These are phyloP conservation scores for Dryadomyces sulphureus DNA, from an alignment of 2,329 filamentous ascomycete species.

Conservation along the genomic window DNA sequence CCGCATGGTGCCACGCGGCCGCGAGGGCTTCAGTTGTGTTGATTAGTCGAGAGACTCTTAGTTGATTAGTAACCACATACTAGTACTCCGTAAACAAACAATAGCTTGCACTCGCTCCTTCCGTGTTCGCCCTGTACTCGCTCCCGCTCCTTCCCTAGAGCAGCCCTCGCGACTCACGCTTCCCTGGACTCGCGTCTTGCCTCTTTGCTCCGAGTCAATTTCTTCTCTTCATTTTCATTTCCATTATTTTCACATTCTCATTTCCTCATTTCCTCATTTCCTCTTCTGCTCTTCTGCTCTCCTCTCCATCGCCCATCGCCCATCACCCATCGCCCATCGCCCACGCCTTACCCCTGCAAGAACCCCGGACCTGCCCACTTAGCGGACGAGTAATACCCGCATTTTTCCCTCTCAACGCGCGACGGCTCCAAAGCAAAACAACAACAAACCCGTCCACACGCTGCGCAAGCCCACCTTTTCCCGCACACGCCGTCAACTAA, in stretches of 20 bases:
- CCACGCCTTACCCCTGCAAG: neutral
- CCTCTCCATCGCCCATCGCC: neutral
- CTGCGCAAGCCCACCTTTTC: neutral
- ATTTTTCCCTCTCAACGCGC: neutral
- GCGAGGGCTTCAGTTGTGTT: constrained; percentile 47
- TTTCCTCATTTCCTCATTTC: neutral
- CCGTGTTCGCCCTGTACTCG: too few species aligned
- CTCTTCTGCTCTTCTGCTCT: neutral
- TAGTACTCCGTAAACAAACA: too few species aligned
- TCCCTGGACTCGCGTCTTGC: too few species aligned
- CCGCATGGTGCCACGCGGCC: constrained; percentile 51
- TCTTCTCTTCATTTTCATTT: neutral
- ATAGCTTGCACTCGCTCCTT: too few species aligned
- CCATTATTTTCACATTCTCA: too few species aligned
- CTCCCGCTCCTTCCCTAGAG: neutral
- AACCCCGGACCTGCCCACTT: neutral
- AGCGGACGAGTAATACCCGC: neutral
- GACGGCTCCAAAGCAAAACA: constrained; percentile 1
- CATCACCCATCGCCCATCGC: neutral
- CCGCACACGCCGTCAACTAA: neutral
- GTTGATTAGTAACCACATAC: too few species aligned
- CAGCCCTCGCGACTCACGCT: too few species aligned
- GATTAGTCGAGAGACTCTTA: too few species aligned
- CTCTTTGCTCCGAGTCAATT: neutral
- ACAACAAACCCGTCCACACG: neutral